Evolutionary conservation across 176 grass and related monocot genomes (phyloP).

Genomic region (Secale cereale): DNA sequence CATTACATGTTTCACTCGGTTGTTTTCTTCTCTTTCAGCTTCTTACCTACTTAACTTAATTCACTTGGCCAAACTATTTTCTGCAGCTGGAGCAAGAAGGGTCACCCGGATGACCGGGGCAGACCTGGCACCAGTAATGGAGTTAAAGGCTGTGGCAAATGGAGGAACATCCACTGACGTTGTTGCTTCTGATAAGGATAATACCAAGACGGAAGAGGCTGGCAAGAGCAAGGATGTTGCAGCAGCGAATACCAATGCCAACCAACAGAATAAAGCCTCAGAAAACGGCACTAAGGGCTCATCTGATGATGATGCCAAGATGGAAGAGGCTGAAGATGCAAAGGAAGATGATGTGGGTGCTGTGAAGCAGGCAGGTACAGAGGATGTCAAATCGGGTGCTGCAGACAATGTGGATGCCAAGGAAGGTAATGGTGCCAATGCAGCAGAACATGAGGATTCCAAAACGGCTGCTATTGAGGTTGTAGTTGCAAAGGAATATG

Average conservation of each 20-base stretch:
- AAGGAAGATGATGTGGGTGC: slow-evolving; percentile 14
- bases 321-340: slow-evolving; percentile 22
- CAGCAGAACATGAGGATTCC: slow-evolving; percentile 14
- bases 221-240: neutral
- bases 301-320: slow-evolving; percentile 38
- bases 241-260: neutral
- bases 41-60: neutral
- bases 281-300: slow-evolving; percentile 31
- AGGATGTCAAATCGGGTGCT: slow-evolving; percentile 27
- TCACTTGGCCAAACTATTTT: slow-evolving; percentile 1
- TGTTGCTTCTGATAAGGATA: slow-evolving; percentile 21
- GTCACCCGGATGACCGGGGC: slow-evolving; percentile 24
- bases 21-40: neutral
- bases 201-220: slow-evolving; percentile 29
- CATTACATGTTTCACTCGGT: neutral
- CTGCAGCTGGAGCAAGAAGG: slow-evolving; percentile 37
- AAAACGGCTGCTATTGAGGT: slow-evolving; percentile 13
- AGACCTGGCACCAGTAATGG: slow-evolving; percentile 33
- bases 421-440: slow-evolving; percentile 13
- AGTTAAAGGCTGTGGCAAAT: slow-evolving; percentile 35
- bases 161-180: slow-evolving; percentile 19
- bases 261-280: slow-evolving; percentile 26
- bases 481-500: slow-evolving; percentile 16
- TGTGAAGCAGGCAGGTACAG: slow-evolving; percentile 16
- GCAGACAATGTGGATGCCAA: slow-evolving; percentile 7